Evolutionary conservation across 83 land plant species (phyloP), one percentile per base, ranked within the genome.

Genomic region (Picea abies): DNA sequence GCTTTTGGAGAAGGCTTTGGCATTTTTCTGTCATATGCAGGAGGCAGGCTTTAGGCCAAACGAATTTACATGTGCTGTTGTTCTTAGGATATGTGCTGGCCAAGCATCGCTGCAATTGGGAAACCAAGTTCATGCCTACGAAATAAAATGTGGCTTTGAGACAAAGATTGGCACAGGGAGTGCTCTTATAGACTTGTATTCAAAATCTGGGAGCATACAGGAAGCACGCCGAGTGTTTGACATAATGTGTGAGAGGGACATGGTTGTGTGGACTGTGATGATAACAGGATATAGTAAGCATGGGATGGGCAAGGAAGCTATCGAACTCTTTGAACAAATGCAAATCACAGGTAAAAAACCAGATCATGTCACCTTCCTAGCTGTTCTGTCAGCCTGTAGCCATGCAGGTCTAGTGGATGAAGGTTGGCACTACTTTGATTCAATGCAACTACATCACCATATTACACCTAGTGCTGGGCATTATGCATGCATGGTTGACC

Each of bases 221-320:
- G 86, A 84, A 71, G 93, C 93, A 63, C 58, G 68, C 19, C 44
- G 61, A n/a, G 87, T 82, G n/a, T 93, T 93, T 86, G 87, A 91
- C 49, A 82, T 58, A 60, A 85, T 91, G 47, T 87, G 90, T 7
- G 64, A 83, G 22, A 81, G 79, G 22, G 84, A 91, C 84, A 85
- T 86, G 66, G 76, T 93, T 79, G 81, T 84, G 60, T 93, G 95
- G 95, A 93, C 91, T 79, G 88, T 83, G 67, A 89, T 93, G 90
- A 93, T 93, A 62, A 79, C 90, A 0, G 83, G 93, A 19, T 89
- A 84, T 84, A 83, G 88, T 78, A 91, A 89, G 63, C 83, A 75
- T 68, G 84, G 82, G 26, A 82, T 63, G 61, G 71, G 83, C 12
- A 79, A 82, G 29, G 85, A 93, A 73, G 95, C 95, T 25, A 19